These are phyloP conservation scores for Brassica incana DNA, from an alignment of 345 rosid species.

Conservation along the genomic window DNA sequence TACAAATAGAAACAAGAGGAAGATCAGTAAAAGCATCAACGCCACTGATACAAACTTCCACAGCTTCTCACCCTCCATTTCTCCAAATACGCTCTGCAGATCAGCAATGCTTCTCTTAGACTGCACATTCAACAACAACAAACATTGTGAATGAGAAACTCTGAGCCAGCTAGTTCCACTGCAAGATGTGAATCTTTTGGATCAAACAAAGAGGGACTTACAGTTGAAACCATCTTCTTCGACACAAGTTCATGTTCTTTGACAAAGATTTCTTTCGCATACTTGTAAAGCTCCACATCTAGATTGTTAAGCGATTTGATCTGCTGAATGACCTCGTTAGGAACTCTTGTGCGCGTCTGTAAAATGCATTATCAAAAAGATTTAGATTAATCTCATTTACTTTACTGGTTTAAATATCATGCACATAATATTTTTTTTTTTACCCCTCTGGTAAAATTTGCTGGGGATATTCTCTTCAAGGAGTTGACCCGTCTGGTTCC, in stretches of 20 bases:
- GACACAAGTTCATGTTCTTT: conserved; percentile 52
- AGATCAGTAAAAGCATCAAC: conserved; percentile 42
- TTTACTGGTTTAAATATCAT: neutral
- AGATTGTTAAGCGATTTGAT: conserved; percentile 79
- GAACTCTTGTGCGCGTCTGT: conserved; percentile 67
- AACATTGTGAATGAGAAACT: conserved; percentile 2
- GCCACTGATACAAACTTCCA: conserved; percentile 48
- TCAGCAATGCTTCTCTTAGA: conserved; percentile 29
- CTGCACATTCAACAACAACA: conserved; percentile 16
- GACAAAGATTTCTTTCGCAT: conserved; percentile 67
- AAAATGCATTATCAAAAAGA: conserved; percentile 24
- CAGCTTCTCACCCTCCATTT: conserved; percentile 34
- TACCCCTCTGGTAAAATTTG: conserved; percentile 88
- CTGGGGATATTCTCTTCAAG: conserved; percentile 77
- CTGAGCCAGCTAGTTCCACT: neutral
- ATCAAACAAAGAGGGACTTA: conserved; percentile 12
- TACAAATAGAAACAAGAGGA: conserved; percentile 52
- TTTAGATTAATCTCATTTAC: conserved; percentile 4
- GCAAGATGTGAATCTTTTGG: neutral
- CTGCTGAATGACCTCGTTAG: conserved; percentile 53
- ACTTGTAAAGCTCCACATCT: conserved; percentile 76
- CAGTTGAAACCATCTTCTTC: conserved; percentile 29
- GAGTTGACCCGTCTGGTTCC: conserved; percentile 61
- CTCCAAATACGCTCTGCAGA: conserved; percentile 49
- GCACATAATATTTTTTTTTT: neutral